phyloP scores from a whole-genome alignment of 1,139 yeast species.

The Lodderomyces parapsilosis region DNA sequence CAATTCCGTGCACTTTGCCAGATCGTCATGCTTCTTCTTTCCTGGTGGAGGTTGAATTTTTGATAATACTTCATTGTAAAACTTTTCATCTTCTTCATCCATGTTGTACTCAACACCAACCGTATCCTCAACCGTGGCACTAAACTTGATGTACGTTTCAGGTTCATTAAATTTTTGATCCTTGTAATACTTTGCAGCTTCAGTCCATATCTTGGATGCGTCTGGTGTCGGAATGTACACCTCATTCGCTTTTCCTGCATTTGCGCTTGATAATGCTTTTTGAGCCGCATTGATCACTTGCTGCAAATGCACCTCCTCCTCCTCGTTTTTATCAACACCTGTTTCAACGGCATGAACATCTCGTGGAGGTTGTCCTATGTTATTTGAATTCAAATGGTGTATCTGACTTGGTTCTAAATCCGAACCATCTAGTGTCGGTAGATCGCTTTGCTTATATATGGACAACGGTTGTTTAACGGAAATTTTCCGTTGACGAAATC shows the following conservation, averaged over 20 bases:
- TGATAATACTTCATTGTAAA: constrained; percentile 46
- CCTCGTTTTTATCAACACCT: constrained; percentile 98
- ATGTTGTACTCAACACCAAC: constrained; percentile 82
- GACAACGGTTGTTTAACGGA: constrained; percentile 88
- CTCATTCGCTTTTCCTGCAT: constrained; percentile 22
- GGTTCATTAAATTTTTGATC: constrained; percentile 68
- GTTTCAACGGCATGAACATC: constrained; percentile 91
- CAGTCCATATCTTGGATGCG: constrained; percentile 82
- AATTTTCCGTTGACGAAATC: constrained; percentile 88
- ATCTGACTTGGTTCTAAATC: constrained; percentile 48
- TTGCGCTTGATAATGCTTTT: constrained; percentile 47
- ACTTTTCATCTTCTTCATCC: constrained; percentile 86
- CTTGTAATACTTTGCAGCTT: constrained; percentile 67
- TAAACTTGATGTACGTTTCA: constrained; percentile 76
- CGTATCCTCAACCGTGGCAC: constrained; percentile 95
- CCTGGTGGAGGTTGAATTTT: constrained; percentile 28
- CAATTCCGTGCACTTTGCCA: constrained; percentile 57
- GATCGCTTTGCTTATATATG: constrained; percentile 72
- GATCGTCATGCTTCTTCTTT: constrained; percentile 19
- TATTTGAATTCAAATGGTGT: constrained; percentile 33
- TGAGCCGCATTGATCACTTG: constrained; percentile 81
- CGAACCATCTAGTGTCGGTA: constrained; percentile 67
- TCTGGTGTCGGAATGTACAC: constrained; percentile 97
- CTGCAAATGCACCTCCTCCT: constrained; percentile 93
- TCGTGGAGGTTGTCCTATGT: constrained; percentile 59